A percentile compares a stretch with the other conserved stretches of the same genome.
Conservation (phyloP, 2,329 filamentous ascomycete species). For the Metarhizium anisopliae region DNA sequence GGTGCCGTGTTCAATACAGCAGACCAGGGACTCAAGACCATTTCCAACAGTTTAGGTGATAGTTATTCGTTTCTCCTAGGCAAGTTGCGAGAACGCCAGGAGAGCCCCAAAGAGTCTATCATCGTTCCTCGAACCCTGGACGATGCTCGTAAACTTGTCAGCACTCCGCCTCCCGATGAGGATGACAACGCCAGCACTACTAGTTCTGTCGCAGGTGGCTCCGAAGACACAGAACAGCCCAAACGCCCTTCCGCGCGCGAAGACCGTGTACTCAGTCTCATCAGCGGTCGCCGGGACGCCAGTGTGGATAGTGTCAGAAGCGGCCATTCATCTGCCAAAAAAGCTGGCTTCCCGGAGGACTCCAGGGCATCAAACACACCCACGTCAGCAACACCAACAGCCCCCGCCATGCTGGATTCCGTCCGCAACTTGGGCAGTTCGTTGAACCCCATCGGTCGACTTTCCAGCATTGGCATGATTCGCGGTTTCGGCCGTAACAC, state of each 20-base stretch:
- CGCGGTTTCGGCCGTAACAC: slow-evolving; percentile 60
- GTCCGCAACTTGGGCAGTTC: slow-evolving; percentile 73
- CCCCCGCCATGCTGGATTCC: slow-evolving; percentile 63
- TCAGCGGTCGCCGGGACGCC: slow-evolving; percentile 66
- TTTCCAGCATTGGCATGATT: slow-evolving; percentile 65
- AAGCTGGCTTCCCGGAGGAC: slow-evolving; percentile 42
- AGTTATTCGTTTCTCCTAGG: slow-evolving; percentile 93
- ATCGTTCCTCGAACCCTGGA: slow-evolving; percentile 81
- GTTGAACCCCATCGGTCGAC: slow-evolving; percentile 72
- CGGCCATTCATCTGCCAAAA: slow-evolving; percentile 50
- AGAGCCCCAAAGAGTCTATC: slow-evolving; percentile 34
- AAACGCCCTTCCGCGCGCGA: slow-evolving; percentile 33
- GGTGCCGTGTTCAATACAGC: slow-evolving; percentile 82
- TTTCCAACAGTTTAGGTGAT: slow-evolving; percentile 80
- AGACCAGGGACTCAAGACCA: slow-evolving; percentile 85
- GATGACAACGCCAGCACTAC: slow-evolving; percentile 53
- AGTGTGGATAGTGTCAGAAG: slow-evolving; percentile 68
- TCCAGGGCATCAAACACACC: slow-evolving; percentile 11
- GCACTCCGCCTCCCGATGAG: slow-evolving; percentile 56
- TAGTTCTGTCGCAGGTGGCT: slow-evolving; percentile 37
- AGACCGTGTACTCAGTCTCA: slow-evolving; percentile 60
- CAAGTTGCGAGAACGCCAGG: slow-evolving; percentile 66
- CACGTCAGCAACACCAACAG: slow-evolving; percentile 38
- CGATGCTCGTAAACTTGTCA: slow-evolving; percentile 83
- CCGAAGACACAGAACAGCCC: slow-evolving; percentile 23